Evolutionary conservation across 2,329 filamentous ascomycete genomes (phyloP), one percentile per base, ranked within the genome.

Genomic region (Botryotinia narcissicola): DNA sequence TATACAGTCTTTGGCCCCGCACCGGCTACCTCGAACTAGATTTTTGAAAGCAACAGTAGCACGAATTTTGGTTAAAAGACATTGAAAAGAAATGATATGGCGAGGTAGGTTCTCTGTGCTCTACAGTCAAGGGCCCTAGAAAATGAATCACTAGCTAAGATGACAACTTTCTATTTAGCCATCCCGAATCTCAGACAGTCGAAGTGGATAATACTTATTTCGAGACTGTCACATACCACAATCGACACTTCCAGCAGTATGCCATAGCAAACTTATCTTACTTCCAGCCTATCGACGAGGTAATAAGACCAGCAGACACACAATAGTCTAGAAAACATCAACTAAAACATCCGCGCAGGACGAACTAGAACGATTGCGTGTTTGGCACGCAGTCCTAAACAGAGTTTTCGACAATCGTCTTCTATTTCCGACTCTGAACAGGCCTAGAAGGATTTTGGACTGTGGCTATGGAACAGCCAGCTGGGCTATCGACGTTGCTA

Each of bases 271-370:
- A 91, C 77, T 85, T 84, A 51, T 87, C 89, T 75, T 92, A 92
- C 80, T 91, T 92, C 77, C 88, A 85, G 63, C 92, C 92, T 14
- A 85, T 92, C 73, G 92, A 94, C 79, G 91, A 93, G 85, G 92
- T 93, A 85, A 78, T 46, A 73, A 35, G 51, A 70, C 71, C 25
- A 71, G 25, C 67, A 9, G 35, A n/a, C 48, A 32, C 18, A 57
- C 25, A 64, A 16, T 40, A 73, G 18, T 51, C 62, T 32, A 10
- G 7, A 32, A 16, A 22, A 9, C 37, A 40, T 37, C 14, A 48
- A 69, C 71, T 72, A 60, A 72, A 40, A 72, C 32, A 20, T 29
- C 74, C 70, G 32, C 40, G 69, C 48, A 93, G 92, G 88, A 90
- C 78, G 92, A 94, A 82, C 86, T 87, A 74, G 86, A 91, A 75